Evolutionary conservation across 495 filamentous ascomycete genomes (phyloP), one percentile per base, ranked within the genome.

Genomic region (Trichoderma virens): DNA sequence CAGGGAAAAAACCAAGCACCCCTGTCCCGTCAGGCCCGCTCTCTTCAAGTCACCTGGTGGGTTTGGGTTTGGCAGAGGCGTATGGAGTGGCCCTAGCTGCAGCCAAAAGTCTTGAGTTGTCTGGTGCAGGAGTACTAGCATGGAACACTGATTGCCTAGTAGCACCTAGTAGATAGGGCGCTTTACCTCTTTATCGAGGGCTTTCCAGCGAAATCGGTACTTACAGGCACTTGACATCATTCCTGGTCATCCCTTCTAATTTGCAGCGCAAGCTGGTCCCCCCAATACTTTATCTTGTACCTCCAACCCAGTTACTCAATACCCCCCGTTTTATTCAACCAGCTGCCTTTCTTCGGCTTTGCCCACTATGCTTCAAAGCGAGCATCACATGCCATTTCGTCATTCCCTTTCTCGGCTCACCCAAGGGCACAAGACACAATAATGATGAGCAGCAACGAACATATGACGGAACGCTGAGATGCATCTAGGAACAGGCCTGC

Each of bases 291-390:
- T n/a, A n/a, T n/a, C n/a, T n/a, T n/a, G n/a, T n/a, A n/a, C n/a
- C n/a, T n/a, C n/a, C n/a, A n/a, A n/a, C n/a, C n/a, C n/a, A n/a
- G n/a, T n/a, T 41, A 41, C 0, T 41, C 38, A 18, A 18, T 41
- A 41, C 38, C 14, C 13, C 18, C 38, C 11, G 38, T n/a, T n/a
- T n/a, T n/a, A n/a, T n/a, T n/a, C n/a, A n/a, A n/a, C n/a, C n/a
- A n/a, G n/a, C n/a, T n/a, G n/a, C n/a, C n/a, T n/a, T n/a, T n/a
- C n/a, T n/a, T n/a, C n/a, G n/a, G n/a, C n/a, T n/a, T n/a, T n/a
- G n/a, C n/a, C n/a, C n/a, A n/a, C n/a, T n/a, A 56, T 56, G 11
- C 9, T 56, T 56, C 51, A 56, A 56, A 56, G 51, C 51, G 51
- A 30, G 51, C 51, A 56, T 56, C 51, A 56, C 51, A 56, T 56